Evolutionary conservation across 2,329 filamentous ascomycete species (phyloP), one percentile per base, ranked within the genome.

Genomic region (Botrytis elliptica): DNA sequence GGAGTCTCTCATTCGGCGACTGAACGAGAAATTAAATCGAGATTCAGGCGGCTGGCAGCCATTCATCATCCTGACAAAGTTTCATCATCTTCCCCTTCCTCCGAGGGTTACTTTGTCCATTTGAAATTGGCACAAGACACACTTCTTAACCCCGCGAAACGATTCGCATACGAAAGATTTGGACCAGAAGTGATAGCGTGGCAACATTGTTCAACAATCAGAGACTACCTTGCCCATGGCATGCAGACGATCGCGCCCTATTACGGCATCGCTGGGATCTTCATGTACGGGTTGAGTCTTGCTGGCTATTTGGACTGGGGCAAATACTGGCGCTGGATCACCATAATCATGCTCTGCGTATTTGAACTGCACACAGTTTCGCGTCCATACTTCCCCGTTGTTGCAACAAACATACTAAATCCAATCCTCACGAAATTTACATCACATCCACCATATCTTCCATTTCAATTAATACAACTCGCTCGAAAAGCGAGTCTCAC

Each of bases 141-240:
- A 0, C 88, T 98, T 25, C 84, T 89, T n/a, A 90, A 96, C 80
- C 89, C 92, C 3, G 90, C 89, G 0, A 90, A 88, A 79, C 88
- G 94, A 73, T 97, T 96, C 81, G 94, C 93, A 12, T 98, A 98
- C 83, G 94, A 97, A 81, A 90, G 94, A 66, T 94, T 97, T 81
- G 95, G 95, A 0, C 91, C 93, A 0, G 89, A 89, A 42, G 86
- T 95, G 33, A 82, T 91, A 20, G 81, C 82, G 14, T 95, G 91
- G 91, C 84, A 87, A 76, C 85, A 88, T 76, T 92, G 90, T 83
- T 84, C 86, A 71, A 93, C 92, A 0, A 84, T 93, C 73, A 87
- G 88, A 74, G 95, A 97, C 81, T 97, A 89, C 81, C 85, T 97
- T 66, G 85, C 88, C 70, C 85, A 86, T 22, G 94, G 93, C 72